Evolutionary conservation across 2,329 filamentous ascomycete species (phyloP).

Genomic region (Fusarium sp.): DNA sequence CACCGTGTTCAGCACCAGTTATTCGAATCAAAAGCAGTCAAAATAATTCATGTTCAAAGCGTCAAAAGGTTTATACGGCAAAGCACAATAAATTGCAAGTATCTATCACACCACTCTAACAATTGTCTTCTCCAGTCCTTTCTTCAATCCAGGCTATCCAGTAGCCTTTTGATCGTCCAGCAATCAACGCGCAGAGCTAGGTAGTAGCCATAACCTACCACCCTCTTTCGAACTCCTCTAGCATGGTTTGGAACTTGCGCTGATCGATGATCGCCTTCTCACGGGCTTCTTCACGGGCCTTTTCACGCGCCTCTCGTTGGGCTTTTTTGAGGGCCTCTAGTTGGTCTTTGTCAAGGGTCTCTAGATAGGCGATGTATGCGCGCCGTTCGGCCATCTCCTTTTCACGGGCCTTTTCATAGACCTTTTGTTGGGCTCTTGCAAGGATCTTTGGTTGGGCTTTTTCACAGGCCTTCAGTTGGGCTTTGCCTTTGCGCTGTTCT

Average conservation of each 20-base stretch:
- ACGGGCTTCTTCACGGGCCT: too few species aligned
- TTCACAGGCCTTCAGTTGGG: background rate
- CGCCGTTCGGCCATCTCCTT: background rate
- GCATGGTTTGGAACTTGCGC: background rate
- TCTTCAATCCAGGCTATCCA: background rate
- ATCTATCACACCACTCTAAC: background rate
- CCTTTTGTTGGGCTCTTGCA: background rate
- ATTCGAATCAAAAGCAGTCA: too few species aligned
- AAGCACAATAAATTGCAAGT: background rate
- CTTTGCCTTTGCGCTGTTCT: too few species aligned
- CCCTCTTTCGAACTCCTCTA: background rate
- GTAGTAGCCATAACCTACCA: background rate
- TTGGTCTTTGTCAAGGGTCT: background rate
- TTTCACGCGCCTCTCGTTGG: too few species aligned
- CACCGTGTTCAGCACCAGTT: background rate
- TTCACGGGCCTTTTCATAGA: background rate
- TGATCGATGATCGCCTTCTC: background rate
- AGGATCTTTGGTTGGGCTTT: background rate
- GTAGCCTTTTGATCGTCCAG: background rate
- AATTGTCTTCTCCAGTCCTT: background rate
- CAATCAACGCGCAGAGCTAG: background rate
- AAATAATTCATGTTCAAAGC: background rate
- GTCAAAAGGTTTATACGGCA: fast-evolving
- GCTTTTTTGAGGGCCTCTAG: background rate
- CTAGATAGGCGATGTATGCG: background rate